Evolutionary conservation across 352 stramenopile genomes (phyloP).

Genomic region (Paralagenidium karlingii): DNA sequence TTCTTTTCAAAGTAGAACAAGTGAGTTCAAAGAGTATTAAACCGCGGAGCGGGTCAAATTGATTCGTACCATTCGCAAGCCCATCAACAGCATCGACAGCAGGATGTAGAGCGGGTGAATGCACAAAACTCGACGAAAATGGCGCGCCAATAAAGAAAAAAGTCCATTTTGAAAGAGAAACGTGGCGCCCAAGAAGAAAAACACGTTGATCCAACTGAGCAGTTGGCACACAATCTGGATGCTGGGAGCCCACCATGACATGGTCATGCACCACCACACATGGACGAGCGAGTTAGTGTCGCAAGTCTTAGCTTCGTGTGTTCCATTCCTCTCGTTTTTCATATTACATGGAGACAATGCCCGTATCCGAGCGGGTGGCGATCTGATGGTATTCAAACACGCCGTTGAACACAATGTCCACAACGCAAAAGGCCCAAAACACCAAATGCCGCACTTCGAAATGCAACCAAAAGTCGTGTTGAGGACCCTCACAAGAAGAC

Average conservation of each 20-base stretch:
- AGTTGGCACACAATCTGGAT: conserved; percentile 59
- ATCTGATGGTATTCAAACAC: conserved; percentile 49
- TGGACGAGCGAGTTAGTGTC: neutral
- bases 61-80: conserved; percentile 17
- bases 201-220: conserved; percentile 31
- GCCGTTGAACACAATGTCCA: conserved; percentile 46
- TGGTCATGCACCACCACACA: too few species aligned
- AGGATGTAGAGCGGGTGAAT: conserved; percentile 36
- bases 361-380: conserved; percentile 10
- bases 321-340: too few species aligned
- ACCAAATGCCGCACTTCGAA: too few species aligned
- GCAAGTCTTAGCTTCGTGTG: conserved; percentile 1
- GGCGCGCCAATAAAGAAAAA: conserved; percentile 34
- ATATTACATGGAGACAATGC: conserved; percentile 47
- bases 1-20: conserved; percentile 10
- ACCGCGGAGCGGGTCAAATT: neutral
- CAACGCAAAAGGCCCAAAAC: conserved; percentile 33
- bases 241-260: too few species aligned
- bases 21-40: neutral
- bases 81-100: conserved; percentile 25
- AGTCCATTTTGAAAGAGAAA: conserved; percentile 65
- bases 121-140: conserved; percentile 34
- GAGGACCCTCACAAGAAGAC: too few species aligned
- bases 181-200: conserved; percentile 39
- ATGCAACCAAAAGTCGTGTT: too few species aligned